phyloP scores from a whole-genome alignment of 495 filamentous ascomycete genomes.

The Astrothelium subdiscretum region DNA sequence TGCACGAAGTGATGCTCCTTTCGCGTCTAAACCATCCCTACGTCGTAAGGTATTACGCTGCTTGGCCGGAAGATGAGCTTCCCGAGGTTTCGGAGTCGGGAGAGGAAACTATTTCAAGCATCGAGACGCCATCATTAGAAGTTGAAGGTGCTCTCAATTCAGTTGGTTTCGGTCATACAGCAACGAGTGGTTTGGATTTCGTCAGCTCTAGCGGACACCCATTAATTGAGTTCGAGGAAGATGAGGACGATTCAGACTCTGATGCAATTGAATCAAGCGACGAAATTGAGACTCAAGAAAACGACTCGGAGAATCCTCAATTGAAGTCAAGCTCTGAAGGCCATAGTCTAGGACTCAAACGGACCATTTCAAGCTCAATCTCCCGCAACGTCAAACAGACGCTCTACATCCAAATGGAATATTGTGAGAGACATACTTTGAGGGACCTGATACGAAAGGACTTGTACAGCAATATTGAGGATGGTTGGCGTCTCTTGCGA shows the following conservation, averaged over 20 bases:
- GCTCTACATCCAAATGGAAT: constrained; percentile 91
- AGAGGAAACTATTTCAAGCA: constrained; percentile 20
- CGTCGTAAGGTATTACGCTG: constrained; percentile 89
- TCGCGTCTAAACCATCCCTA: constrained; percentile 90
- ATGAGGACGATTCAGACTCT: constrained; percentile 49
- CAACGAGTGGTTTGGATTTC: constrained; percentile 79
- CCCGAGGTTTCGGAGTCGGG: constrained; percentile 46
- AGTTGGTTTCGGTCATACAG: constrained; percentile 52
- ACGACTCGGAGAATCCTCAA: constrained; percentile 26
- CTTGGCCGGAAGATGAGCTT: constrained; percentile 75
- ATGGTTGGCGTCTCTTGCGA: constrained; percentile 80
- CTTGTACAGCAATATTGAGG: constrained; percentile 56
- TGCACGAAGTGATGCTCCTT: constrained; percentile 84
- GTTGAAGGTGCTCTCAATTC: constrained; percentile 20
- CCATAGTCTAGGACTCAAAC: constrained; percentile 9
- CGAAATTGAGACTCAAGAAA: constrained; percentile 25
- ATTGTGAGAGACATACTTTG: constrained; percentile 89
- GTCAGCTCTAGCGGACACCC: constrained; percentile 81
- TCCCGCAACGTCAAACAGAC: constrained; percentile 38
- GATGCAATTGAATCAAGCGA: constrained; percentile 24
- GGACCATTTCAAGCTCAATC: constrained; percentile 16
- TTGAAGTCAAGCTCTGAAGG: constrained; percentile 5
- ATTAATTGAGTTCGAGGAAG: constrained; percentile 65
- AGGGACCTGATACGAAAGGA: constrained; percentile 79
- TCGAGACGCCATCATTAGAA: constrained; percentile 7